Percentiles rank a stretch among this genome's conserved stretches.
These are phyloP conservation scores for Metarhizium anisopliae DNA, from an alignment of 2,329 filamentous ascomycete species.

Conservation along the genomic window DNA sequence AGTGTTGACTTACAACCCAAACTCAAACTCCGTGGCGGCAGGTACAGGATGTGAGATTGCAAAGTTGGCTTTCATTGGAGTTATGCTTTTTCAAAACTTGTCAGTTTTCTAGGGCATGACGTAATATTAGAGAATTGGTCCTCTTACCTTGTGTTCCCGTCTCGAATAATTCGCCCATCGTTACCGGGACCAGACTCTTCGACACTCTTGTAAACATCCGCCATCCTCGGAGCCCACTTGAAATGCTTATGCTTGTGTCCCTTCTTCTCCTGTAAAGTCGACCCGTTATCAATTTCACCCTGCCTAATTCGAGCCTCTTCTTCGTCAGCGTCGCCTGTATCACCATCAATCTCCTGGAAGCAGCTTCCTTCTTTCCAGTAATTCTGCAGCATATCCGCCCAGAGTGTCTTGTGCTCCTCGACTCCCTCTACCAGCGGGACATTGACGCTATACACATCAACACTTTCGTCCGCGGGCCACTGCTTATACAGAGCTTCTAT, in stretches of 20 bases:
- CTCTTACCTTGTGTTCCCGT: conserved; percentile 73
- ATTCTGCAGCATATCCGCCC: conserved; percentile 82
- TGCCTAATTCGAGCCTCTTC: conserved; percentile 69
- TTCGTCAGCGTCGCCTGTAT: conserved; percentile 53
- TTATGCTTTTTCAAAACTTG: conserved; percentile 51
- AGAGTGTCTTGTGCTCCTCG: conserved; percentile 63
- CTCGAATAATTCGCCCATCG: conserved; percentile 87
- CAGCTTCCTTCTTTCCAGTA: conserved; percentile 79
- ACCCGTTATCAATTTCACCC: conserved; percentile 31
- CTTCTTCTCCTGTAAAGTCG: conserved; percentile 8
- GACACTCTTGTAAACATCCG: conserved; percentile 83
- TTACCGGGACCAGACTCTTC: conserved; percentile 69
- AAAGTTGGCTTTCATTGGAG: conserved; percentile 87
- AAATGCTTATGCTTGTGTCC: conserved; percentile 76
- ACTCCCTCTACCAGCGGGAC: conserved; percentile 76
- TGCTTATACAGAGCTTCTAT: conserved; percentile 71
- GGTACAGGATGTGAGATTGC: conserved; percentile 45
- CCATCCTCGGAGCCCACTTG: conserved; percentile 85
- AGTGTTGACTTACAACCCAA: conserved; percentile 45
- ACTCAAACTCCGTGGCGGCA: conserved; percentile 62
- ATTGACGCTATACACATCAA: conserved; percentile 87
- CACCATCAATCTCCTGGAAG: conserved; percentile 70
- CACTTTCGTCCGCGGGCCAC: conserved; percentile 57
- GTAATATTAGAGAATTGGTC: neutral
- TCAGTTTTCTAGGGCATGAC: neutral